A percentile compares a stretch with the other conserved stretches of the same genome.
Evolutionary conservation across 2,329 filamentous ascomycete genomes (phyloP).

Genomic region (Calycina herbarum): DNA sequence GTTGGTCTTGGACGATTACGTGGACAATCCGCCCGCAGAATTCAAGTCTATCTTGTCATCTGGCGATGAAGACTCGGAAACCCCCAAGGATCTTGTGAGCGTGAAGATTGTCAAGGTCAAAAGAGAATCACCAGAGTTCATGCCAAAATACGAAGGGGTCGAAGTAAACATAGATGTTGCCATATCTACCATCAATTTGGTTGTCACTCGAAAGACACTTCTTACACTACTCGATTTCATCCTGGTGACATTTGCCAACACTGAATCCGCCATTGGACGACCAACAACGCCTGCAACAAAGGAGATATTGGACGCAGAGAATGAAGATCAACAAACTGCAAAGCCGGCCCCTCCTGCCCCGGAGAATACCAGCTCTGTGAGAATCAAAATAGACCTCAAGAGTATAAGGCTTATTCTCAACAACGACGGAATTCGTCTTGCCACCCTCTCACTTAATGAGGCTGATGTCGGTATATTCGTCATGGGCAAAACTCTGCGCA

Average conservation of each 20-base stretch:
- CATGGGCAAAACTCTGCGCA: conserved; percentile 79
- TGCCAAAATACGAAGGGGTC: conserved; percentile 86
- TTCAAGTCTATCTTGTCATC: conserved; percentile 99
- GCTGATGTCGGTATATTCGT: conserved; percentile 90
- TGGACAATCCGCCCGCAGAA: conserved; percentile 81
- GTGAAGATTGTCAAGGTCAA: conserved; percentile 91
- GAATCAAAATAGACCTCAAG: conserved; percentile 90
- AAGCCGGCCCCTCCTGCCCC: conserved; percentile 31
- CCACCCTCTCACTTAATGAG: conserved; percentile 88
- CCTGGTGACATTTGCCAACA: conserved; percentile 81
- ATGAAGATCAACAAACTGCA: conserved; percentile 38
- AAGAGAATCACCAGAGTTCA: conserved; percentile 87
- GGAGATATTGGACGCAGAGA: conserved; percentile 40
- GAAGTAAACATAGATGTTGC: conserved; percentile 89
- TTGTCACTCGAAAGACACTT: conserved; percentile 90
- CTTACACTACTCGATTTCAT: conserved; percentile 93
- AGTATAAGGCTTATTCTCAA: conserved; percentile 94
- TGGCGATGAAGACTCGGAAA: conserved; percentile 68
- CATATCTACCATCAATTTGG: conserved; percentile 92
- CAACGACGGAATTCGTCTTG: conserved; percentile 93
- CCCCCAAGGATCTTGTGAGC: conserved; percentile 78
- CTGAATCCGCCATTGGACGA: conserved; percentile 40
- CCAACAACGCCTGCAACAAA: conserved; percentile 43
- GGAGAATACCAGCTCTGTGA: conserved; percentile 55
- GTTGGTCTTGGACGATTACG: conserved; percentile 89